Percentiles rank a stretch among this genome's conserved stretches.
Evolutionary conservation across 805 yeast genomes (phyloP).

Genomic region (Pichia occidentalis): DNA sequence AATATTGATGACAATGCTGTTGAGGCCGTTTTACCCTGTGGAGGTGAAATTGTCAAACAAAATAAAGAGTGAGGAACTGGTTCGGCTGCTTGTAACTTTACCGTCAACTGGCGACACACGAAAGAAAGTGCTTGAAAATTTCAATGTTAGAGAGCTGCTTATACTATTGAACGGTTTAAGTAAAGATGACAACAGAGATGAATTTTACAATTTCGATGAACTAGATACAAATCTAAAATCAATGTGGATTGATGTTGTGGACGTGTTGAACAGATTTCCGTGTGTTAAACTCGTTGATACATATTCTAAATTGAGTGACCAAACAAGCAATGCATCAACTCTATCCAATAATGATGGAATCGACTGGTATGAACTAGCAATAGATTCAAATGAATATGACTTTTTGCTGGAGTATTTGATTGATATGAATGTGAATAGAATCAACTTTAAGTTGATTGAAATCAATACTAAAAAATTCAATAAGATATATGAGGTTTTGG

Average conservation of each 20-base stretch:
- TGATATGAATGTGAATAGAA: conserved; percentile 2
- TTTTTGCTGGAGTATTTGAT: conserved; percentile 11
- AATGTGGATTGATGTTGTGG: conserved; percentile 7
- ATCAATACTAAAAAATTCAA: conserved; percentile 13
- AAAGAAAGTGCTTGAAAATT: conserved; percentile 2
- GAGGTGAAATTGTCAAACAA: neutral
- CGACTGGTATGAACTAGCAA: conserved; percentile 9
- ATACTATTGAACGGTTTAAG: conserved; percentile 6
- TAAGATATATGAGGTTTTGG: conserved; percentile 10
- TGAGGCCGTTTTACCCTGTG: conserved; percentile 8
- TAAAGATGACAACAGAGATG: conserved; percentile 9
- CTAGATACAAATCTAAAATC: neutral
- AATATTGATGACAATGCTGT: conserved; percentile 3
- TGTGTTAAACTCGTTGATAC: conserved; percentile 13
- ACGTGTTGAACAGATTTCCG: conserved; percentile 5
- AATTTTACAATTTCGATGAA: conserved; percentile 1
- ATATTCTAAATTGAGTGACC: neutral
- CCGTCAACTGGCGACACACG: conserved; percentile 1
- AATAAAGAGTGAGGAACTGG: neutral
- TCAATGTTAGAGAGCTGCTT: conserved; percentile 9
- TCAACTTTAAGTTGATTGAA: conserved; percentile 13
- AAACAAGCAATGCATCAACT: neutral
- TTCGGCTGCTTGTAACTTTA: neutral
- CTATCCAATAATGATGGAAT: neutral
- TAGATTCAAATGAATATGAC: conserved; percentile 11